phyloP scores from a whole-genome alignment of 805 yeast genomes.

The Ogataea saltuana region DNA sequence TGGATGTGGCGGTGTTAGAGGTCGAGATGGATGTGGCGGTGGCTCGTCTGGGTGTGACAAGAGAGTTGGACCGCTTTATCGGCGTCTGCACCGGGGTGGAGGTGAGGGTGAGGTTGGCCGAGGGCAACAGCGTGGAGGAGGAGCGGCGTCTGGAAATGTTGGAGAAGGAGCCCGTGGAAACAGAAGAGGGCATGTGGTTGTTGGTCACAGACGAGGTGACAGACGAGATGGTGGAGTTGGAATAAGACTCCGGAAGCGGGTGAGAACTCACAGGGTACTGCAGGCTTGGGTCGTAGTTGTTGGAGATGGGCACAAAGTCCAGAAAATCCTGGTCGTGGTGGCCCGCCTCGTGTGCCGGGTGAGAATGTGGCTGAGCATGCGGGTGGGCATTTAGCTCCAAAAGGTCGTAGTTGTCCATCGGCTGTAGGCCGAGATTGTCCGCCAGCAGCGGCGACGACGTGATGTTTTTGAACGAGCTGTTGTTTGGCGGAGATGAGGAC shows the following conservation, averaged over 20 bases:
- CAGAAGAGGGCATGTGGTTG: slow-evolving; percentile 17
- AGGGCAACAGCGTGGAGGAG: slow-evolving; percentile 9
- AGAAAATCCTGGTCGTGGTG: slow-evolving; percentile 21
- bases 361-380: slow-evolving; percentile 1
- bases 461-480: slow-evolving; percentile 21
- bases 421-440: slow-evolving; percentile 25
- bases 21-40: slow-evolving; percentile 9
- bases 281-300: slow-evolving; percentile 27
- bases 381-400: slow-evolving; percentile 5
- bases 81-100: slow-evolving; percentile 30
- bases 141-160: slow-evolving; percentile 22
- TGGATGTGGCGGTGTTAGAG: neutral
- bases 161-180: slow-evolving; percentile 21
- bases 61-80: slow-evolving; percentile 18
- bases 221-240: slow-evolving; percentile 38
- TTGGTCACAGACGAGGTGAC: slow-evolving; percentile 24
- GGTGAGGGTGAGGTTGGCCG: slow-evolving; percentile 10
- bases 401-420: slow-evolving; percentile 19
- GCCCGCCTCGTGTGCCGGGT: slow-evolving; percentile 7
- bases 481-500: slow-evolving; percentile 38
- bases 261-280: slow-evolving; percentile 28
- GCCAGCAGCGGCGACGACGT: slow-evolving; percentile 28
- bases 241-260: slow-evolving; percentile 34
- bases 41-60: slow-evolving; percentile 28
- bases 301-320: slow-evolving; percentile 34